Evolutionary conservation across 2,329 filamentous ascomycete species (phyloP).

Genomic region (Verticillium nubilum): DNA sequence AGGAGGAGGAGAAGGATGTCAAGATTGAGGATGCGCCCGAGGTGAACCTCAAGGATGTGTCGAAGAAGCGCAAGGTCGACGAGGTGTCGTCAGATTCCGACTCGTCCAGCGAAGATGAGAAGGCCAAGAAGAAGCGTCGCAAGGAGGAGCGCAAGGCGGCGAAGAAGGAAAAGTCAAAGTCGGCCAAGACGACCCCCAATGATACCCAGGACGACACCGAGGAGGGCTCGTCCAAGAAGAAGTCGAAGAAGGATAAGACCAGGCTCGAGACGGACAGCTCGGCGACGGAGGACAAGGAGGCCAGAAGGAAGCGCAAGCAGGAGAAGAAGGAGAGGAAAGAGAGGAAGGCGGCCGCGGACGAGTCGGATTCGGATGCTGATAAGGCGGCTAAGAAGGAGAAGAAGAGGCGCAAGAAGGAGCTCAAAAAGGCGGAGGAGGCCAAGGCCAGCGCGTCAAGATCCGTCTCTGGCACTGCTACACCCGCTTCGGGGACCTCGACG

Average conservation of each 20-base stretch:
- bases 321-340: conserved; percentile 17
- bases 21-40: conserved; percentile 17
- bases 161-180: conserved; percentile 18
- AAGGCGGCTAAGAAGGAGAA: conserved; percentile 46
- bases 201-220: conserved; percentile 17
- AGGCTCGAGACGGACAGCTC: conserved; percentile 13
- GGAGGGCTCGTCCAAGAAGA: conserved; percentile 20
- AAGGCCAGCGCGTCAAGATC: conserved; percentile 20
- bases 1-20: conserved; percentile 17
- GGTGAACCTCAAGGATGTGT: conserved; percentile 32
- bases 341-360: conserved; percentile 27
- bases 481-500: conserved; percentile 38
- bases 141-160: conserved; percentile 29
- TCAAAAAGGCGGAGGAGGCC: conserved; percentile 32
- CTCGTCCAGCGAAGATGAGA: conserved; percentile 22
- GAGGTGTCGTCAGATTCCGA: conserved; percentile 24
- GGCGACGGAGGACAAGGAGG: conserved; percentile 13
- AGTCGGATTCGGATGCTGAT: conserved; percentile 24
- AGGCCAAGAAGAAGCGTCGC: conserved; percentile 29
- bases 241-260: conserved; percentile 29
- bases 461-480: conserved; percentile 25
- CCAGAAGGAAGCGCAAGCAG: conserved; percentile 23
- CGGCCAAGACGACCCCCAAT: conserved; percentile 2
- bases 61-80: conserved; percentile 44
- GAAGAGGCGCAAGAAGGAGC: conserved; percentile 36